Evolutionary conservation across 2,329 filamentous ascomycete genomes (phyloP).

Genomic region (Botrytis medusae): DNA sequence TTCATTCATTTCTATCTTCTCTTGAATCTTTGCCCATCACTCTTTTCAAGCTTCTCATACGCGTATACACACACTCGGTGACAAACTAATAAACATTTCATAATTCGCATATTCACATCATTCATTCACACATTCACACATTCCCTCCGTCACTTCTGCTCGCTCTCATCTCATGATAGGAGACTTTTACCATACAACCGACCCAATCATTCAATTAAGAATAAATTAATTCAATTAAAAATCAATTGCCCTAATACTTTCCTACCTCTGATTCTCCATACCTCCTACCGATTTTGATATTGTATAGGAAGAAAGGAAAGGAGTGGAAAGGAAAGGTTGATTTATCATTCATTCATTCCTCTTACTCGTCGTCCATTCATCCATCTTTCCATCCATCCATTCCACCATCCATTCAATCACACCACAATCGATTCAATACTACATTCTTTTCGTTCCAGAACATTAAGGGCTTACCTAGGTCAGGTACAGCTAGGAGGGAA

Average conservation of each 20-base stretch:
- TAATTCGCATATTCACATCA: neutral
- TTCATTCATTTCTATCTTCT: neutral
- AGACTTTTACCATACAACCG: neutral
- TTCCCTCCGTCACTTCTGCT: neutral
- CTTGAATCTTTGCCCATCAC: neutral
- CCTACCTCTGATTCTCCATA: neutral
- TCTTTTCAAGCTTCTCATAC: neutral
- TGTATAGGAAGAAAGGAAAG: neutral
- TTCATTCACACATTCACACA: no score
- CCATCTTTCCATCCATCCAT: neutral
- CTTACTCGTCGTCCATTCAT: neutral
- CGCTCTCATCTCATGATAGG: neutral
- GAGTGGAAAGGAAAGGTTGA: neutral
- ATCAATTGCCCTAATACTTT: slow-evolving; percentile 1
- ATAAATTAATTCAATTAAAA: slow-evolving; percentile 12
- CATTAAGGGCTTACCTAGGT: neutral
- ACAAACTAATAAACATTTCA: neutral
- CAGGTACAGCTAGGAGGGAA: neutral
- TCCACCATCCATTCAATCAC: neutral
- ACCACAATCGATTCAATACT: neutral
- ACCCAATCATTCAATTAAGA: slow-evolving; percentile 11
- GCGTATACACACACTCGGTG: neutral
- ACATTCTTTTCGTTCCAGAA: slow-evolving; percentile 13
- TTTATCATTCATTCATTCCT: slow-evolving; percentile 1
- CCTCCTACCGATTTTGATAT: neutral